Conservation (phyloP, 108 stramenopile genomes). For the Thalassiosira profunda region DNA sequence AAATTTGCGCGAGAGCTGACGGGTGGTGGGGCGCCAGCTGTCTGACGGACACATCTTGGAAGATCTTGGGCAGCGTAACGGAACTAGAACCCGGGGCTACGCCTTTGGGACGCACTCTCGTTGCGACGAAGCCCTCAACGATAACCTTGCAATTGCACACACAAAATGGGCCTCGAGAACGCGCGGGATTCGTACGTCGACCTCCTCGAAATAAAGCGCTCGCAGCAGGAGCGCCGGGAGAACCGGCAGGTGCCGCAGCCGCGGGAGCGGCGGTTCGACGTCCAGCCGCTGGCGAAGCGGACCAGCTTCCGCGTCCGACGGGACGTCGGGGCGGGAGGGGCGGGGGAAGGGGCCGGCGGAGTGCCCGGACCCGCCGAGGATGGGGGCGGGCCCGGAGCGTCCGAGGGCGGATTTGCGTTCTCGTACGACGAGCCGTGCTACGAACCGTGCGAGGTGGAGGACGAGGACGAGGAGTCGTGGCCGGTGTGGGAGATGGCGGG, state of each 20-base stretch:
- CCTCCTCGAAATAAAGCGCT: background rate
- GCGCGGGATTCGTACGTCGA: slow-evolving; percentile 13
- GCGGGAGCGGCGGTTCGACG: background rate
- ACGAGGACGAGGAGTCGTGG: background rate
- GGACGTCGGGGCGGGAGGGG: background rate
- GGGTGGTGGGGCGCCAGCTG: too few relatives aligned
- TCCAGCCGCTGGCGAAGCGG: background rate
- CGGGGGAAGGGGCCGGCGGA: background rate
- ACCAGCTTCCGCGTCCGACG: background rate
- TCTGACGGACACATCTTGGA: too few relatives aligned
- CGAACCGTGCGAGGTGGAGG: background rate
- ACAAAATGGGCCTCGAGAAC: slow-evolving; percentile 16
- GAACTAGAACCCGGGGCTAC: too few relatives aligned
- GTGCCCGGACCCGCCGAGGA: background rate
- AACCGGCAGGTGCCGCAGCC: background rate
- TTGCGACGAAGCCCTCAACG: too few relatives aligned
- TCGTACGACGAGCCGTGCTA: background rate
- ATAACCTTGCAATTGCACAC: too few relatives aligned
- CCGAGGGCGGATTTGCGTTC: background rate
- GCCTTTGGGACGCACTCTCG: too few relatives aligned
- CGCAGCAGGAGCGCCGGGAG: background rate
- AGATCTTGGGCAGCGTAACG: too few relatives aligned
- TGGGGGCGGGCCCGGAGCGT: too few relatives aligned
- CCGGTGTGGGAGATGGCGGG: slow-evolving; percentile 14
- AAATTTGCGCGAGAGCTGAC: too few relatives aligned